A percentile compares a stretch with the other conserved stretches of the same genome.
Conservation (phyloP, 106 monocot genomes). For the Acorus calamus region DNA sequence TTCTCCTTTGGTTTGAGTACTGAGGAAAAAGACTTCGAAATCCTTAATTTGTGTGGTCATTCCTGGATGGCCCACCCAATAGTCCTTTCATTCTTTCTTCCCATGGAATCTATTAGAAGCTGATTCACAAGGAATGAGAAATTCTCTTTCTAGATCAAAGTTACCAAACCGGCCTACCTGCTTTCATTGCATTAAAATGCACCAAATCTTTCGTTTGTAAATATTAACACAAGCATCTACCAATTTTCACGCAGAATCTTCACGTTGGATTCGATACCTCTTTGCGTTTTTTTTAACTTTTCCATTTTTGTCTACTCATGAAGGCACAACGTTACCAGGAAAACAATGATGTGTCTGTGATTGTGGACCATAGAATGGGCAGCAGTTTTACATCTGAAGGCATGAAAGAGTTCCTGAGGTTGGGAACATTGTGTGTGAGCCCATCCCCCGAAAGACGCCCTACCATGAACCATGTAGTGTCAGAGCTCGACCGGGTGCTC, state of each 20-base stretch:
- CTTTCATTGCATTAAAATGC: too few relatives aligned
- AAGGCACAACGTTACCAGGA: conserved; percentile 67
- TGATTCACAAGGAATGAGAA: too few relatives aligned
- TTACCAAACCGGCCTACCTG: too few relatives aligned
- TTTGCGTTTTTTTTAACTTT: not conserved
- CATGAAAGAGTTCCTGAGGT: conserved; percentile 57
- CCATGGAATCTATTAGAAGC: too few relatives aligned
- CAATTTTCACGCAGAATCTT: not conserved
- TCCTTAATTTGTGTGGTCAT: too few relatives aligned
- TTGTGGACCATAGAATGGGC: conserved; percentile 63
- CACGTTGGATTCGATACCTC: not conserved
- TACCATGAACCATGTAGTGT: conserved; percentile 44
- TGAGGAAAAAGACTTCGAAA: too few relatives aligned
- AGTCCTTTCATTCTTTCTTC: too few relatives aligned
- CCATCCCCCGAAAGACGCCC: conserved; percentile 35
- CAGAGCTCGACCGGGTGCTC: conserved; percentile 58
- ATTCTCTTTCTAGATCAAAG: too few relatives aligned
- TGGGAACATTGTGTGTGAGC: conserved; percentile 56
- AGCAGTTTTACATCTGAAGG: conserved; percentile 64
- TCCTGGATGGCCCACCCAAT: too few relatives aligned
- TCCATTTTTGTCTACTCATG: conserved; percentile 6
- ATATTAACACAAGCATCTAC: too few relatives aligned
- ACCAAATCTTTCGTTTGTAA: too few relatives aligned
- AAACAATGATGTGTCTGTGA: conserved; percentile 17
- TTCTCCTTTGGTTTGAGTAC: too few relatives aligned